Conservation (phyloP, 768 basidiomycete genomes). For the Suillus hirtellus region DNA sequence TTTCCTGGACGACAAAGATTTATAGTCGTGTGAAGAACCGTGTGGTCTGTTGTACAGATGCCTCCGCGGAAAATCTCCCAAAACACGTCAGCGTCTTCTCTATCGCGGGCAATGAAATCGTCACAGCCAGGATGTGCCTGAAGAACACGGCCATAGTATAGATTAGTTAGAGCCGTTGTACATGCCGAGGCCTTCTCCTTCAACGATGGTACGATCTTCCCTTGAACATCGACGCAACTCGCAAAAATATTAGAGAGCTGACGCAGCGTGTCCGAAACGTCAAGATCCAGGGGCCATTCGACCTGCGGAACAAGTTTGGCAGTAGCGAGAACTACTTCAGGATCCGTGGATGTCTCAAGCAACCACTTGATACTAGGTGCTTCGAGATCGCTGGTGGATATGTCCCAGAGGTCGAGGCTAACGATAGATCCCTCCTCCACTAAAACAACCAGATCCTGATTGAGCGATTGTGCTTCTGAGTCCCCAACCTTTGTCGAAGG, state of each 20-base stretch:
- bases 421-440: too few species aligned
- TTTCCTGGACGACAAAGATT: not conserved
- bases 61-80: too few species aligned
- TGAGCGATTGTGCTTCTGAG: too few species aligned
- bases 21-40: accelerated
- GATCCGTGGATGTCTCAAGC: not conserved
- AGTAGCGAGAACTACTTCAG: not conserved
- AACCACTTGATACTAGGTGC: too few species aligned
- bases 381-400: too few species aligned
- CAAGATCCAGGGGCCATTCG: not conserved
- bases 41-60: not conserved
- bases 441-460: too few species aligned
- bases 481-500: too few species aligned
- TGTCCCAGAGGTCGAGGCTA: too few species aligned
- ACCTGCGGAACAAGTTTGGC: not conserved
- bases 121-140: not conserved
- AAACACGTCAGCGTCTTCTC: too few species aligned
- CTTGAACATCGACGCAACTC: not conserved
- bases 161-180: not conserved
- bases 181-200: not conserved
- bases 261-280: not conserved
- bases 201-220: not conserved
- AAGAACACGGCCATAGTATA: not conserved
- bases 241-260: not conserved
- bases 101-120: not conserved